Evolutionary conservation across 2,329 filamentous ascomycete species (phyloP).

Genomic region (Beauveria scarabaeidicola): DNA sequence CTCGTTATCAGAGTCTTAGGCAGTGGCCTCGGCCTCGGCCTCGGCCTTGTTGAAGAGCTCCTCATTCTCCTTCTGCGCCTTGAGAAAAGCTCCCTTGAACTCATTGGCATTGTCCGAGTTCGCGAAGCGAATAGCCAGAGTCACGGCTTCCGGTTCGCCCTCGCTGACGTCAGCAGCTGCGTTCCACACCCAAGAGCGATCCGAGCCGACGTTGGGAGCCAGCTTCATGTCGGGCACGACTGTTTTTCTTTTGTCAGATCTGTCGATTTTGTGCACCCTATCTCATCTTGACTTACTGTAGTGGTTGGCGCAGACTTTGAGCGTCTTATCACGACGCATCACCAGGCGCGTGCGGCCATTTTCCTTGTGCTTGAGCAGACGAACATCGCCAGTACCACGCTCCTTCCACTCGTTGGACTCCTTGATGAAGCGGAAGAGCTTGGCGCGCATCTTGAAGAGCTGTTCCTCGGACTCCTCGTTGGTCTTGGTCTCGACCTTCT

Average conservation of each 20-base stretch:
- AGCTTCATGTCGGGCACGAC: constrained; percentile 98
- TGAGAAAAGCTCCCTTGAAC: constrained; percentile 96
- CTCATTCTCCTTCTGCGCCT: constrained; percentile 95
- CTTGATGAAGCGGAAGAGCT: constrained; percentile 96
- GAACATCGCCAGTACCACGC: constrained; percentile 91
- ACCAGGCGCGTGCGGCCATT: constrained; percentile 96
- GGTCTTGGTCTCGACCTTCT: constrained; percentile 95
- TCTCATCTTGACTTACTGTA: constrained; percentile 64
- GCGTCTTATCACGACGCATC: constrained; percentile 98
- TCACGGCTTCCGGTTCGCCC: constrained; percentile 92
- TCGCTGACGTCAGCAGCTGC: constrained; percentile 95
- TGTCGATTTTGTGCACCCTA: not conserved
- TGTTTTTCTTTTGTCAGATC: constrained; percentile 26
- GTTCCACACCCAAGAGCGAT: constrained; percentile 99
- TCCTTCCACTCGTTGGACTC: constrained; percentile 97
- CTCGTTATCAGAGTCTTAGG: not conserved
- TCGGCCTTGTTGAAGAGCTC: constrained; percentile 58
- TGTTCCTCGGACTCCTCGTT: constrained; percentile 98
- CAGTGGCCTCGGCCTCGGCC: constrained; percentile 21
- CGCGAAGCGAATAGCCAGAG: constrained; percentile 92
- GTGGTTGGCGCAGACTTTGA: constrained; percentile 99
- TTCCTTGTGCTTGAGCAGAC: constrained; percentile 97
- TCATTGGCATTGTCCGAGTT: constrained; percentile 96
- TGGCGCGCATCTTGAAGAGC: constrained; percentile 98
- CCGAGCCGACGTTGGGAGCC: constrained; percentile 92